phyloP scores from a whole-genome alignment of 2,329 filamentous ascomycete genomes.

The Sclerotinia borealis region DNA sequence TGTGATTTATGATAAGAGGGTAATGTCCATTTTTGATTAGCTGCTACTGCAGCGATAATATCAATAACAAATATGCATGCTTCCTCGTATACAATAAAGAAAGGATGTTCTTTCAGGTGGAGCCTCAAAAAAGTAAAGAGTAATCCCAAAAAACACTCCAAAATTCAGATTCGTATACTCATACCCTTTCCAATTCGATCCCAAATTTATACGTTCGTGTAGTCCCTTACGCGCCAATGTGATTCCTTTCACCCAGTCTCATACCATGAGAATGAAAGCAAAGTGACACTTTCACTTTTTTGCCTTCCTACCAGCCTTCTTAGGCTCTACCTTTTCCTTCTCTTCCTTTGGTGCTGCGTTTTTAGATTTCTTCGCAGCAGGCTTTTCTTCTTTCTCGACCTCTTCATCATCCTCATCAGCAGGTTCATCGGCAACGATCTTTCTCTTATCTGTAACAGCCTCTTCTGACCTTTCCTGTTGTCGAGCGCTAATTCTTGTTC shows the following conservation, averaged over 20 bases:
- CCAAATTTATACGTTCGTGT: background rate
- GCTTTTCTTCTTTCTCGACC: background rate
- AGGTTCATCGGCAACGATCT: background rate
- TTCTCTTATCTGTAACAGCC: background rate
- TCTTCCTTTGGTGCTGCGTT: background rate
- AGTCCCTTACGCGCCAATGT: background rate
- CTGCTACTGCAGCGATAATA: background rate
- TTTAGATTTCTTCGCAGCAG: background rate
- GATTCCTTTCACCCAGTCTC: background rate
- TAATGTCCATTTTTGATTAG: background rate
- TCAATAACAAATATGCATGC: background rate
- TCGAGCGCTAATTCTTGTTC: slow-evolving; percentile 19
- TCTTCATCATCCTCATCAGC: background rate
- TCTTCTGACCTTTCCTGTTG: slow-evolving; percentile 16
- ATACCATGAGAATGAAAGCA: background rate
- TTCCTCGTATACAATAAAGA: background rate
- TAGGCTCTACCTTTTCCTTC: background rate
- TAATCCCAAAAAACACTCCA: background rate
- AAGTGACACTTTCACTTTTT: slow-evolving; percentile 7
- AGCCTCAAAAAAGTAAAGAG: background rate
- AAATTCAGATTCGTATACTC: background rate
- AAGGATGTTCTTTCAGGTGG: background rate
- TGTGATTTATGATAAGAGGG: background rate
- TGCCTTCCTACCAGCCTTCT: background rate
- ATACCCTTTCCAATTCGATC: background rate